Conservation (phyloP, 352 stramenopile species). For the Pelagophyceae sp. region DNA sequence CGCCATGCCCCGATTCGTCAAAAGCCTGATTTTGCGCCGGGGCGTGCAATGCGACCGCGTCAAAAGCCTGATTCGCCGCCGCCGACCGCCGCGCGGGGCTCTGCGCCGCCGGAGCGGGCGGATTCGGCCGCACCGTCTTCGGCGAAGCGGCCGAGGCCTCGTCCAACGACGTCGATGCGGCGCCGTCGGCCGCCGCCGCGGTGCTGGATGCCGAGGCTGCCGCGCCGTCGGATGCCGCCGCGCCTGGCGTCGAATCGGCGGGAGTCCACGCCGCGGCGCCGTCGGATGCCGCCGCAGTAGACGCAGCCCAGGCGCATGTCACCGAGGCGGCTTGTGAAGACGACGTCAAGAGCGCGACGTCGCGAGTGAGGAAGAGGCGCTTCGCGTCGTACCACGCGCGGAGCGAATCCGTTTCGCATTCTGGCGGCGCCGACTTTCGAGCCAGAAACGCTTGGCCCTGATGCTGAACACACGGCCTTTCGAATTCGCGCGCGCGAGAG, state of each 20-base stretch:
- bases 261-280: neutral
- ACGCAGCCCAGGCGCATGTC: too few species aligned
- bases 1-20: too few species aligned
- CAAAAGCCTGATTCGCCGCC: neutral
- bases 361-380: neutral
- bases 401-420: neutral
- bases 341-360: too few species aligned
- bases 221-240: neutral
- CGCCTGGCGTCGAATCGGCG: too few species aligned
- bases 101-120: too few species aligned
- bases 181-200: too few species aligned
- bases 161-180: neutral
- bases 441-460: neutral
- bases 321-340: too few species aligned
- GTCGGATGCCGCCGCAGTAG: too few species aligned
- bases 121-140: neutral
- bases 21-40: neutral
- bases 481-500: neutral
- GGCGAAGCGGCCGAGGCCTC: neutral
- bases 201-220: neutral
- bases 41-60: constrained; percentile 24
- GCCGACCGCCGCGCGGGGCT: neutral
- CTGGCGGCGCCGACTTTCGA: too few species aligned
- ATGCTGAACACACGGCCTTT: neutral
- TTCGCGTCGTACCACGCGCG: neutral